These are phyloP conservation scores for Barnettozyma hawaiiensis DNA, from an alignment of 1,139 yeast species.

Conservation along the genomic window DNA sequence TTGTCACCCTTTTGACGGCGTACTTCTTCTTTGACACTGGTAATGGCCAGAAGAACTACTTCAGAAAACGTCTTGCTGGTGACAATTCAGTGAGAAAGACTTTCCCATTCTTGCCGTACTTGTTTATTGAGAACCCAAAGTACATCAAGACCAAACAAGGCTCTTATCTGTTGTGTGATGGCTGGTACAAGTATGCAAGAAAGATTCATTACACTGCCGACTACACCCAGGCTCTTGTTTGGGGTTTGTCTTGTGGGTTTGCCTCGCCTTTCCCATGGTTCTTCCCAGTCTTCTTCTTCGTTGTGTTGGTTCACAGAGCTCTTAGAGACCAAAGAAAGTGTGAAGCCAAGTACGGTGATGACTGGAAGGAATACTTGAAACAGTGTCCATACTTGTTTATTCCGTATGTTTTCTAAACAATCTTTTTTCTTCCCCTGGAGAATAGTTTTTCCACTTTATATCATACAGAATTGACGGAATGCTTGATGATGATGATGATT, in stretches of 20 bases:
- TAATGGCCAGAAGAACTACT: constrained; percentile 91
- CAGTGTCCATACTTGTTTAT: constrained; percentile 90
- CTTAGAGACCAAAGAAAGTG: constrained; percentile 82
- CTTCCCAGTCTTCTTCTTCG: constrained; percentile 84
- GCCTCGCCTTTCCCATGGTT: constrained; percentile 91
- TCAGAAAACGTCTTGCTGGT: constrained; percentile 84
- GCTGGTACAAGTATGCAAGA: constrained; percentile 91
- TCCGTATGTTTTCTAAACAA: constrained; percentile 64
- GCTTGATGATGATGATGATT: background rate
- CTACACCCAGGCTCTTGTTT: constrained; percentile 76
- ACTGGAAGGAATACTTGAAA: constrained; percentile 82
- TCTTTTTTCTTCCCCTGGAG: background rate
- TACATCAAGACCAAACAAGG: constrained; percentile 85
- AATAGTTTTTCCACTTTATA: no score
- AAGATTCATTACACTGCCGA: constrained; percentile 95
- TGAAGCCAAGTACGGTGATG: constrained; percentile 81
- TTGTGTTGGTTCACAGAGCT: constrained; percentile 85
- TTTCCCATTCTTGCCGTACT: constrained; percentile 89
- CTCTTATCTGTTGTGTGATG: constrained; percentile 77
- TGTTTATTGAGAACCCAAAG: constrained; percentile 72
- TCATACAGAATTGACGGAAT: background rate
- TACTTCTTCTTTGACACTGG: constrained; percentile 94
- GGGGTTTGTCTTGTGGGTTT: constrained; percentile 92
- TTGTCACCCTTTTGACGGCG: constrained; percentile 53
- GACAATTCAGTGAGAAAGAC: constrained; percentile 69